Base-by-base conservation (phyloP, 768 basidiomycete species). In the Tephrocybe sp. region DNA sequence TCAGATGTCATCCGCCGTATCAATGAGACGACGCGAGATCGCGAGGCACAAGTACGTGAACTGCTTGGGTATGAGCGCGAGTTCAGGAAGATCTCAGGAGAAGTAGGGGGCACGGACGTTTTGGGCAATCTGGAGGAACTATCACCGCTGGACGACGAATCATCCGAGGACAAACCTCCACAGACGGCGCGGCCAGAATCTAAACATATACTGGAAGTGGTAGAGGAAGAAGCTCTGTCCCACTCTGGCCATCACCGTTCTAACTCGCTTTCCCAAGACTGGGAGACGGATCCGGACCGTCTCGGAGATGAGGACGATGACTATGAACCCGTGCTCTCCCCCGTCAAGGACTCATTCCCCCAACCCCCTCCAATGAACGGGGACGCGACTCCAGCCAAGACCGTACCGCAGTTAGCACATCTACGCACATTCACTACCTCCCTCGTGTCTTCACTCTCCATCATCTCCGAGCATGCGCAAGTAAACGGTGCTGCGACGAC, bases 381-480 rank as follows among this genome's bases (percentile, higher is more conserved):
- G 15, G 74, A 78, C 9, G 65, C 80, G 15, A 86, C 88, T 4
- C 77, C 85, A 21, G 76, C 80, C 11, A 73, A 72, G 40, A 75
- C 85, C 0, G 75, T 90, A 41, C 76, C 83, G 1, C 85, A 89
- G 51, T 74, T 94, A 43, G 73, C 81, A 2, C 78, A 88, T 56
- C 73, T 93, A 51, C 86, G 91, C 37, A 78, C 83, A 20, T 79
- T 84, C 64, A 94, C 92, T 0, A 66, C 83, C 8, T 86, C 89
- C 8, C 80, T 93, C 45, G 83, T 88, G 40, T 71, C 84, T 20
- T 87, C 90, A 10, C 78, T 95, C 39, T 79, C 84, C 2, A 80
- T 84, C 28, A 82, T 93, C 57, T 90, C 88, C 21, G 92, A 95
- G 61, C 89, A 93, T 53, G 88, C 90, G 12, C 92, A 95, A 64